Evolutionary conservation across 2,329 filamentous ascomycete genomes (phyloP), one percentile per base, ranked within the genome.

Genomic region (Thielaviopsis populi): DNA sequence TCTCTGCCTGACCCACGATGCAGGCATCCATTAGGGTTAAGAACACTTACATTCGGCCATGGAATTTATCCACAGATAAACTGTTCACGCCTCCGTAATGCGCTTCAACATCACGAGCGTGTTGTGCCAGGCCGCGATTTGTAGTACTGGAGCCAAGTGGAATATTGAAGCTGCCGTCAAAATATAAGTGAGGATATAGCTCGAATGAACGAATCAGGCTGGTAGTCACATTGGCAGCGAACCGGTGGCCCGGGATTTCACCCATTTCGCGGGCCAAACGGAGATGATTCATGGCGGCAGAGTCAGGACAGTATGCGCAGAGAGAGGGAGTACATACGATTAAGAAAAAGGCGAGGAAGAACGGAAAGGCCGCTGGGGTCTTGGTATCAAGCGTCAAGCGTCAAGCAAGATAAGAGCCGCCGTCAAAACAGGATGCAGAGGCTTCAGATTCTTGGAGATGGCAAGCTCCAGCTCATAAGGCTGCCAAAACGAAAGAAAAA

Each of bases 1-100:
- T 58, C 43, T 63, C 22, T 54, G 10, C 2, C 13, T 15, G 11
- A 54, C 59, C 17, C 30, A 33, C 46, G 30, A 30, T 56, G 11
- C 27, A 6, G n/a, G 11, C 50, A 48, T 27, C 33, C 10, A 17
- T 54, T 43, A 56, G 41, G 58, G 24, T 64, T 60, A 19, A 19
- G 11, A 48, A 66, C 24, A 67, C 78, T 72, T 74, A 87, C 85
- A 88, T 84, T 71, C 84, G 79, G 2, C 88, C 89, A 67, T 94
- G 88, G 70, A 94, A 90, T 60, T 84, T 83, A 70, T 96, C 91
- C 46, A 96, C 80, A 0, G 87, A 84, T 48, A 96, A 76, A 46
- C 86, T 83, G 70, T 87, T 94, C 43, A 91, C 88, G 15, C 91
- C 91, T 3, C 88, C 82, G 63, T 83, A 80, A 73, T 96, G 91